phyloP scores from a whole-genome alignment of 768 basidiomycete genomes.

The Tylopilus felleus region DNA sequence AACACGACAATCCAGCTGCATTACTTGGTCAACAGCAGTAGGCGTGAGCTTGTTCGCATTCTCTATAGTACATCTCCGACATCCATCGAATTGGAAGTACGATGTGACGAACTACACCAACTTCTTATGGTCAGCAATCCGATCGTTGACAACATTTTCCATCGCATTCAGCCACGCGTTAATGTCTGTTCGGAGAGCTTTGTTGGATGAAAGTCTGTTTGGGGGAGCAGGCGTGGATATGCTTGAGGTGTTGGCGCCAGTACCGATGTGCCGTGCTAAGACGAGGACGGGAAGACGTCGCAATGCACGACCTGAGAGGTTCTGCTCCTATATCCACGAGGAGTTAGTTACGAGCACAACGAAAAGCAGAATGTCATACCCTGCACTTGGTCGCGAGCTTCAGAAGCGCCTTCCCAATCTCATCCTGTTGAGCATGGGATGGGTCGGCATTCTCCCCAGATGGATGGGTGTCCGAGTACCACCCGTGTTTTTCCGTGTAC shows the following conservation, averaged over 20 bases:
- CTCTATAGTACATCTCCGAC: not conserved
- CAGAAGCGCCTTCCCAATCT: slow-evolving; percentile 56
- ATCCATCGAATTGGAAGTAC: not conserved
- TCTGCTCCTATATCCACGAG: slow-evolving; percentile 46
- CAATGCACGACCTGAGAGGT: slow-evolving; percentile 90
- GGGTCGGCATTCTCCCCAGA: slow-evolving; percentile 16
- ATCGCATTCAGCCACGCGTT: slow-evolving; percentile 84
- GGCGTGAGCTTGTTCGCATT: not conserved
- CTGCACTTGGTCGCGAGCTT: slow-evolving; percentile 73
- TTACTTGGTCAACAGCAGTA: not conserved
- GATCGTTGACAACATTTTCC: slow-evolving; percentile 66
- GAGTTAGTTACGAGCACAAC: slow-evolving; percentile 1
- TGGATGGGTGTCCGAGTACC: slow-evolving; percentile 1
- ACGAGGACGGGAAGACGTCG: slow-evolving; percentile 93
- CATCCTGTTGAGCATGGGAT: slow-evolving; percentile 48
- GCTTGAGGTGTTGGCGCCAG: slow-evolving; percentile 33
- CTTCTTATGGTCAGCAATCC: slow-evolving; percentile 49
- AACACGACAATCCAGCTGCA: not conserved
- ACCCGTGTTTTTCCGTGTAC: slow-evolving; percentile 17
- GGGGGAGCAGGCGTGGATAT: not conserved
- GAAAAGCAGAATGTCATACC: slow-evolving; percentile 44
- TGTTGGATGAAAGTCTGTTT: slow-evolving; percentile 4
- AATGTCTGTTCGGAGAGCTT: slow-evolving; percentile 35
- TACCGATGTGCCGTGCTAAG: slow-evolving; percentile 76
- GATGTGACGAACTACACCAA: slow-evolving; percentile 30